These are phyloP conservation scores for Metschnikowia kofuensis DNA, from an alignment of 805 yeast genomes.

Conservation along the genomic window DNA sequence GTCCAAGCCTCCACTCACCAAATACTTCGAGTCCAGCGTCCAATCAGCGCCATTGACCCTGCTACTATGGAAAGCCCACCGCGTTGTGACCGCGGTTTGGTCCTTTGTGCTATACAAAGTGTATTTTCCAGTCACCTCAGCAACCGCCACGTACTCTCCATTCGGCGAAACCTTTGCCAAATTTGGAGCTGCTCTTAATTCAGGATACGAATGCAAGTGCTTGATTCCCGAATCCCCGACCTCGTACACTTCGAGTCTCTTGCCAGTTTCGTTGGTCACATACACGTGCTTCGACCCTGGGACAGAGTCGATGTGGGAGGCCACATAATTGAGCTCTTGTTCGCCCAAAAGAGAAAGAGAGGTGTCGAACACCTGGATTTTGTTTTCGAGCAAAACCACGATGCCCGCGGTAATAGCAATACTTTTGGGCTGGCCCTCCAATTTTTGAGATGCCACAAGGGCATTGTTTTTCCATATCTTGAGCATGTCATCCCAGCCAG, in stretches of 20 bases:
- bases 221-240: slow-evolving; percentile 51
- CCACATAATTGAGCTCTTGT: slow-evolving; percentile 20
- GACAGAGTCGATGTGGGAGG: slow-evolving; percentile 26
- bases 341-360: slow-evolving; percentile 14
- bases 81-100: slow-evolving; percentile 62
- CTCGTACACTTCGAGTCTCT: slow-evolving; percentile 29
- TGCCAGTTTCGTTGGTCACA: slow-evolving; percentile 30
- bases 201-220: slow-evolving; percentile 24
- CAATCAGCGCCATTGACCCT: slow-evolving; percentile 74
- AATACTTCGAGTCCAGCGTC: slow-evolving; percentile 69
- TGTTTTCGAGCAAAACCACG: slow-evolving; percentile 31
- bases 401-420: slow-evolving; percentile 21
- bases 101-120: slow-evolving; percentile 60
- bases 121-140: slow-evolving; percentile 85
- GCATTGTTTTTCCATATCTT: slow-evolving; percentile 34
- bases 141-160: slow-evolving; percentile 70
- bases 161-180: slow-evolving; percentile 68
- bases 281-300: slow-evolving; percentile 22
- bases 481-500: slow-evolving; percentile 88
- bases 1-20: slow-evolving; percentile 82
- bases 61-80: slow-evolving; percentile 96
- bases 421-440: slow-evolving; percentile 37
- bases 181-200: slow-evolving; percentile 61
- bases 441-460: slow-evolving; percentile 11
- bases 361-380: slow-evolving; percentile 23